phyloP scores from a whole-genome alignment of 176 grass and related monocot species.

The bread wheat (Triticum aestivum) region DNA sequence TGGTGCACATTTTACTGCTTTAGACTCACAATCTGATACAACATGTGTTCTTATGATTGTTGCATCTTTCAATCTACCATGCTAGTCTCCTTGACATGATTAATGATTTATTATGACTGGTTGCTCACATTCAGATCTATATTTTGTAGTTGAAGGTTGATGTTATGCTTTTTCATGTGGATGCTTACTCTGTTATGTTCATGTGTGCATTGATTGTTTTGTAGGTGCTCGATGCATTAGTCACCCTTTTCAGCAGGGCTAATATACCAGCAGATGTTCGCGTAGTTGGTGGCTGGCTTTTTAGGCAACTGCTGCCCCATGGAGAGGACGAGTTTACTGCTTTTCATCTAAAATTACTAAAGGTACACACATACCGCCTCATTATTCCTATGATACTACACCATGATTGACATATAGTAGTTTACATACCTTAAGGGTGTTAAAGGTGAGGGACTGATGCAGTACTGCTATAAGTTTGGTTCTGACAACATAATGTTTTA shows the following conservation, averaged over 20 bases:
- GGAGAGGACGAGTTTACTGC: slow-evolving; percentile 81
- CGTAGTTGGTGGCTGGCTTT: slow-evolving; percentile 92
- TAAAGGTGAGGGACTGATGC: background rate
- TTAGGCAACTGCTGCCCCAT: slow-evolving; percentile 90
- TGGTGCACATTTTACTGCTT: background rate
- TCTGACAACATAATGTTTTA: background rate
- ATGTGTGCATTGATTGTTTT: slow-evolving; percentile 42
- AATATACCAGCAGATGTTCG: slow-evolving; percentile 80
- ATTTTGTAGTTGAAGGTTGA: slow-evolving; percentile 10
- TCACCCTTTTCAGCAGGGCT: slow-evolving; percentile 80
- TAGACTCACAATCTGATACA: slow-evolving; percentile 4
- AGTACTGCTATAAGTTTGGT: background rate
- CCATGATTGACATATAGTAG: background rate
- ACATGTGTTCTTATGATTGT: background rate
- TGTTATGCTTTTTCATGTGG: background rate
- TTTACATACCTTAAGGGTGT: slow-evolving; percentile 1
- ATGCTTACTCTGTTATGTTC: slow-evolving; percentile 17
- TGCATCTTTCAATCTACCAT: background rate
- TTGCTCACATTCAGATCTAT: background rate
- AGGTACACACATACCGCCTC: slow-evolving; percentile 37
- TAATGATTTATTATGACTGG: slow-evolving; percentile 10
- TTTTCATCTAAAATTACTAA: slow-evolving; percentile 67
- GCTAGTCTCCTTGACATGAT: slow-evolving; percentile 22
- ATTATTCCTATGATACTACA: background rate
- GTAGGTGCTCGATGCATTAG: slow-evolving; percentile 94